These are phyloP conservation scores for Earliella scabrosa DNA, from an alignment of 1,284 basidiomycete species.

Conservation along the genomic window DNA sequence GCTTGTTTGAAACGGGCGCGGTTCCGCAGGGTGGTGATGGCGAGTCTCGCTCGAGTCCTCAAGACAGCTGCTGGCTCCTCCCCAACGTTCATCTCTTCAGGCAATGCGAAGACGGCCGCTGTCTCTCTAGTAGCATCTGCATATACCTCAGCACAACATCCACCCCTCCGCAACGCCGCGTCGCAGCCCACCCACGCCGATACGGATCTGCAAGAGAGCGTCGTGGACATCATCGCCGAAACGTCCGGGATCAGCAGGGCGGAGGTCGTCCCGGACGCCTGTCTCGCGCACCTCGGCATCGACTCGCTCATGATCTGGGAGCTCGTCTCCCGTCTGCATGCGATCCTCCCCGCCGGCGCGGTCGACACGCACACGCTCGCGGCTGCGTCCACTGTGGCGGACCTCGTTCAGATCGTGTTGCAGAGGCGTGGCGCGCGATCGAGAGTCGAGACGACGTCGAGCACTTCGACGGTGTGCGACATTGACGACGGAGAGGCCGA, in stretches of 20 bases:
- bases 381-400: constrained; percentile 41
- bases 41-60: constrained; percentile 46
- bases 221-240: constrained; percentile 42
- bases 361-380: constrained; percentile 40
- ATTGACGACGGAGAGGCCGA: constrained; percentile 33
- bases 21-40: constrained; percentile 57
- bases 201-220: background rate
- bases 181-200: background rate
- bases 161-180: background rate
- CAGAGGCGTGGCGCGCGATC: constrained; percentile 6
- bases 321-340: constrained; percentile 44
- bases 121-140: too few species aligned
- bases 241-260: constrained; percentile 43
- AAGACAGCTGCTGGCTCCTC: constrained; percentile 40
- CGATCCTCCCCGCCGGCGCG: constrained; percentile 36
- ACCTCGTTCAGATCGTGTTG: constrained; percentile 34
- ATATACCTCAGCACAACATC: too few species aligned
- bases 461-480: constrained; percentile 24
- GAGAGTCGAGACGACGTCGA: constrained; percentile 18
- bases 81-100: too few species aligned
- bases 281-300: constrained; percentile 52
- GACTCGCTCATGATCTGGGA: constrained; percentile 64
- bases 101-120: too few species aligned
- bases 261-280: constrained; percentile 37
- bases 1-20: constrained; percentile 58